Conservation (phyloP, 2,329 filamentous ascomycete species). For the Incumbomyces lentus region DNA sequence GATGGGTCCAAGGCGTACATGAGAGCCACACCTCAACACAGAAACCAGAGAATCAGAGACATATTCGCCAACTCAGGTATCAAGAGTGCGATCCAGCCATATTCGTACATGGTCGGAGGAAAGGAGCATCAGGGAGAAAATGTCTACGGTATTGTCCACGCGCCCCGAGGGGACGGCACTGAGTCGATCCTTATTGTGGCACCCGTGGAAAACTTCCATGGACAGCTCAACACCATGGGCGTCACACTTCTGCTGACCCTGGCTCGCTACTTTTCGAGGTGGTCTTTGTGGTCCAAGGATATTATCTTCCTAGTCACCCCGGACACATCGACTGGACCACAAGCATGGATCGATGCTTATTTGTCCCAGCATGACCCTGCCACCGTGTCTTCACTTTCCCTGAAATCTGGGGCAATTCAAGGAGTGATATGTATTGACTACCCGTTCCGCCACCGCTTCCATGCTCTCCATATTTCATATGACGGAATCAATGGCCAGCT, state of each 20-base stretch:
- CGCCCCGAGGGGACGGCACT: conserved; percentile 87
- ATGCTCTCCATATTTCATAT: conserved; percentile 82
- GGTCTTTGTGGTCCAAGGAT: conserved; percentile 98
- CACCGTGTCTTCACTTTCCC: conserved; percentile 62
- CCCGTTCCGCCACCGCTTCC: conserved; percentile 71
- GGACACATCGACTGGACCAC: conserved; percentile 79
- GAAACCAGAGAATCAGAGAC: conserved; percentile 54
- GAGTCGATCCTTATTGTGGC: conserved; percentile 91
- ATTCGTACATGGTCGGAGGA: conserved; percentile 71
- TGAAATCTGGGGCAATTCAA: conserved; percentile 90
- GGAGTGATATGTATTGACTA: conserved; percentile 92
- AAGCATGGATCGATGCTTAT: conserved; percentile 97
- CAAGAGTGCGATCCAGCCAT: conserved; percentile 80
- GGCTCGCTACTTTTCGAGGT: conserved; percentile 89
- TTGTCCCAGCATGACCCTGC: conserved; percentile 73
- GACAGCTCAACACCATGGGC: conserved; percentile 72
- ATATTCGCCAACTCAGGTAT: conserved; percentile 71
- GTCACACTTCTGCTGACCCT: conserved; percentile 77
- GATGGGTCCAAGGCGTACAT: conserved; percentile 30
- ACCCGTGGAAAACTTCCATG: conserved; percentile 74
- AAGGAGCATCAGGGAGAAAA: conserved; percentile 71
- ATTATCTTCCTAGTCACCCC: conserved; percentile 85
- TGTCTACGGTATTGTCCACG: conserved; percentile 84
- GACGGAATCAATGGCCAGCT: conserved; percentile 93
- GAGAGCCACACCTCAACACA: conserved; percentile 11